These are phyloP conservation scores for Chaetoceros muelleri DNA, from an alignment of 108 stramenopile species.

Conservation along the genomic window DNA sequence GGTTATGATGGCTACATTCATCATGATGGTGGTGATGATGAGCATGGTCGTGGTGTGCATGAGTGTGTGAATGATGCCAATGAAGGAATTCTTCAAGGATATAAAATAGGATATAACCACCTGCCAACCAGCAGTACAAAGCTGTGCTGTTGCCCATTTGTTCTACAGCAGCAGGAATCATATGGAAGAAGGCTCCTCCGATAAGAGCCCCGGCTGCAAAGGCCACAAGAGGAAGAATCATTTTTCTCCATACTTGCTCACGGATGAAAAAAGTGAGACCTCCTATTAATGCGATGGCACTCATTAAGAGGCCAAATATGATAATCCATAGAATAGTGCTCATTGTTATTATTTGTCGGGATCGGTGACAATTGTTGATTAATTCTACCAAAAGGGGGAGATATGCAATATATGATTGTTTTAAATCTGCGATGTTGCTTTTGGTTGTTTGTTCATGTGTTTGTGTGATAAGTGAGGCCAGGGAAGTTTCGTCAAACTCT, in stretches of 20 bases:
- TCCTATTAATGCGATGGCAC: constrained; percentile 3
- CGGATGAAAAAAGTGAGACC: background rate
- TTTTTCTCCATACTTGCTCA: background rate
- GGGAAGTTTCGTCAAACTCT: too few relatives aligned
- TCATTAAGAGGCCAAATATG: constrained; percentile 6
- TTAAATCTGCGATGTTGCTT: too few relatives aligned
- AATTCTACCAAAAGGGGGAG: too few relatives aligned
- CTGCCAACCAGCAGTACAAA: background rate
- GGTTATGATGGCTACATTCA: too few relatives aligned
- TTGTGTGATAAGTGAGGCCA: too few relatives aligned
- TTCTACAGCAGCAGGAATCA: constrained; percentile 5
- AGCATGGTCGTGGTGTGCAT: too few relatives aligned
- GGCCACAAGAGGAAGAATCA: constrained; percentile 3
- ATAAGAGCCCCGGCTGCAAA: constrained; percentile 8
- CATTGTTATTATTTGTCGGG: constrained; percentile 1
- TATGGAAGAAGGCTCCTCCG: constrained; percentile 9
- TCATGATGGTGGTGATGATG: too few relatives aligned
- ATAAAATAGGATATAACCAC: constrained; percentile 3
- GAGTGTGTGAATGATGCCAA: too few relatives aligned
- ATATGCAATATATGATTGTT: too few relatives aligned
- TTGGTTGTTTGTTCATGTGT: too few relatives aligned
- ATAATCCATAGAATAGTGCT: constrained; percentile 1
- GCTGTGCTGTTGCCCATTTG: constrained; percentile 5
- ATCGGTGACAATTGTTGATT: background rate
- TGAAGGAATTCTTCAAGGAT: constrained; percentile 1